phyloP scores from a whole-genome alignment of 23 red algal genomes.

The Cyanidioschyzon merolae region DNA sequence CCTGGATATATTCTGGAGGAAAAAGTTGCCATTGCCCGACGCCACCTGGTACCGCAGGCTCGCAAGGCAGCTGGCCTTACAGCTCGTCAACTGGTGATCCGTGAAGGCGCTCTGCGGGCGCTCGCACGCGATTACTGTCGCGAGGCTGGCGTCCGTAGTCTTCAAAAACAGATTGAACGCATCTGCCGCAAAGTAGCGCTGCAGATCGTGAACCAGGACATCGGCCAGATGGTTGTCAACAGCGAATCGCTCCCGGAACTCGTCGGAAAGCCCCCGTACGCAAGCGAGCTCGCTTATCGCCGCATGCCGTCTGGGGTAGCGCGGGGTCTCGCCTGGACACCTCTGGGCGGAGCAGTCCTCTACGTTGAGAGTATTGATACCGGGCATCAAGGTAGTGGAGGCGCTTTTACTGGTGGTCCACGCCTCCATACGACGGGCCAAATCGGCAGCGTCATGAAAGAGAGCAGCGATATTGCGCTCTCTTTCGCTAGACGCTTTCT shows the following conservation, averaged over 20 bases:
- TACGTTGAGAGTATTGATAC: conserved; percentile 76
- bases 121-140: conserved; percentile 83
- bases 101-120: conserved; percentile 37
- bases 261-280: conserved; percentile 64
- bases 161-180: conserved; percentile 79
- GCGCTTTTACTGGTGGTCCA: background rate
- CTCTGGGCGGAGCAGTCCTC: conserved; percentile 67
- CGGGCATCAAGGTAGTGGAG: conserved; percentile 5
- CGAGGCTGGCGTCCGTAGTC: conserved; percentile 84
- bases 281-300: conserved; percentile 51
- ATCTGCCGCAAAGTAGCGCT: conserved; percentile 70
- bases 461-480: conserved; percentile 83
- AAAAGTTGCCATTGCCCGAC: conserved; percentile 79
- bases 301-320: conserved; percentile 58
- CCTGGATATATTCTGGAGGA: conserved; percentile 91
- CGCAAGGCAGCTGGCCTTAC: conserved; percentile 46
- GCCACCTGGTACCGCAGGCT: conserved; percentile 59
- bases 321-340: conserved; percentile 81
- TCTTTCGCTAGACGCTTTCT: conserved; percentile 62
- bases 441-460: conserved; percentile 91
- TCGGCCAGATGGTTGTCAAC: conserved; percentile 23
- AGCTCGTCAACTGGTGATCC: conserved; percentile 41
- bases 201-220: conserved; percentile 5
- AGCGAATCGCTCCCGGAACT: conserved; percentile 32
- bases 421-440: conserved; percentile 58